Evolutionary conservation across 2,329 filamentous ascomycete genomes (phyloP).

Genomic region (Chaetomiaceae sp.): DNA sequence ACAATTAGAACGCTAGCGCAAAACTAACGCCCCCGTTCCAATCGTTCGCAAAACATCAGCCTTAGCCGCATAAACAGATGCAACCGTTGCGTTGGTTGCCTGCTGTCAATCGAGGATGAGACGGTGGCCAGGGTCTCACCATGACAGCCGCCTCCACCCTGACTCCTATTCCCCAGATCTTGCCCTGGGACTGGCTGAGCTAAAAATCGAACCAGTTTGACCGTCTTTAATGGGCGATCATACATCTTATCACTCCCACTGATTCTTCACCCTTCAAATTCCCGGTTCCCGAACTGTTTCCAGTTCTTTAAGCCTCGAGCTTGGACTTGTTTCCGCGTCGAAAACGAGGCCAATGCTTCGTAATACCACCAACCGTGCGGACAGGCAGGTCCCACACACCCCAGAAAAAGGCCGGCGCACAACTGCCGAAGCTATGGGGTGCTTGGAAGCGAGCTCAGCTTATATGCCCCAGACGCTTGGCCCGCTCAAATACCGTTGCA

Average conservation of each 20-base stretch:
- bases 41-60: background rate
- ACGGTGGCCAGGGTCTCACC: background rate
- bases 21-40: background rate
- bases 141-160: background rate
- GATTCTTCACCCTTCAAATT: background rate
- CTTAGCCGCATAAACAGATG: background rate
- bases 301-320: no score
- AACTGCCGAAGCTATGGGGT: constrained; percentile 12
- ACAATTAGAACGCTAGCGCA: background rate
- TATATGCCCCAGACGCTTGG: constrained; percentile 7
- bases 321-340: background rate
- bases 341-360: background rate
- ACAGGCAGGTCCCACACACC: background rate
- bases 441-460: constrained; percentile 11
- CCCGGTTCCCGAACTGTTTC: background rate
- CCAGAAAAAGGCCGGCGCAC: background rate
- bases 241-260: background rate
- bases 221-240: background rate
- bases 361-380: background rate
- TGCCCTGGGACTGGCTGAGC: background rate
- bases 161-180: background rate
- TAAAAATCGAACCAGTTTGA: background rate
- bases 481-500: constrained; percentile 5
- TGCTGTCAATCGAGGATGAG: no score
- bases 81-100: background rate